phyloP scores from a whole-genome alignment of 208 protist species.

The Trypanosoma vivax region DNA sequence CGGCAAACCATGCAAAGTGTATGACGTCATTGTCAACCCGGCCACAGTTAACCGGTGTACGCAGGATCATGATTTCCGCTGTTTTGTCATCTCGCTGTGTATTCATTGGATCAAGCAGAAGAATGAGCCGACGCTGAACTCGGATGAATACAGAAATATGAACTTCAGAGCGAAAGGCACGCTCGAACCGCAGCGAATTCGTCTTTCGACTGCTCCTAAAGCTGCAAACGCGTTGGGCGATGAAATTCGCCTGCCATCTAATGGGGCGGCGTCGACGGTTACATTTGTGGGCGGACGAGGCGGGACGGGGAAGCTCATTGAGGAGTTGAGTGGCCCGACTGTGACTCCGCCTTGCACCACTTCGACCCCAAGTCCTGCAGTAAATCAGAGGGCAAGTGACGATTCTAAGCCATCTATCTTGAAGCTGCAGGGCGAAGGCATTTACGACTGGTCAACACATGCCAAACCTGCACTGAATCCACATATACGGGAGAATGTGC shows the following conservation, averaged over 20 bases:
- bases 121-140: slow-evolving; percentile 81
- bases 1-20: slow-evolving; percentile 81
- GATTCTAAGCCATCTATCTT: slow-evolving; percentile 21
- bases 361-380: background rate
- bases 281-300: slow-evolving; percentile 35
- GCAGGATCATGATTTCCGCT: slow-evolving; percentile 75
- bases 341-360: background rate
- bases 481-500: slow-evolving; percentile 73
- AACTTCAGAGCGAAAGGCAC: slow-evolving; percentile 85
- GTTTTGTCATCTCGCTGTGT: slow-evolving; percentile 81
- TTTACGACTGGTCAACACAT: slow-evolving; percentile 79
- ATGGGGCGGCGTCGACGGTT: slow-evolving; percentile 32
- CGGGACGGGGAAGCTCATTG: slow-evolving; percentile 44
- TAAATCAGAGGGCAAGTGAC: background rate
- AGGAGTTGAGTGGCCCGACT: slow-evolving; percentile 36
- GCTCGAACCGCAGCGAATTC: slow-evolving; percentile 83
- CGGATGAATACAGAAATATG: slow-evolving; percentile 78
- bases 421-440: slow-evolving; percentile 32
- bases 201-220: slow-evolving; percentile 43
- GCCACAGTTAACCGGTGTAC: slow-evolving; percentile 59
- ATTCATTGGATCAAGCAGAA: slow-evolving; percentile 91
- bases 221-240: slow-evolving; percentile 68
- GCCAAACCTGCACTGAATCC: slow-evolving; percentile 50
- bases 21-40: slow-evolving; percentile 88
- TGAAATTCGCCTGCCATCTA: slow-evolving; percentile 72